phyloP scores from a whole-genome alignment of 192 early-diverging fungal species.

The Paraglomus occultum region DNA sequence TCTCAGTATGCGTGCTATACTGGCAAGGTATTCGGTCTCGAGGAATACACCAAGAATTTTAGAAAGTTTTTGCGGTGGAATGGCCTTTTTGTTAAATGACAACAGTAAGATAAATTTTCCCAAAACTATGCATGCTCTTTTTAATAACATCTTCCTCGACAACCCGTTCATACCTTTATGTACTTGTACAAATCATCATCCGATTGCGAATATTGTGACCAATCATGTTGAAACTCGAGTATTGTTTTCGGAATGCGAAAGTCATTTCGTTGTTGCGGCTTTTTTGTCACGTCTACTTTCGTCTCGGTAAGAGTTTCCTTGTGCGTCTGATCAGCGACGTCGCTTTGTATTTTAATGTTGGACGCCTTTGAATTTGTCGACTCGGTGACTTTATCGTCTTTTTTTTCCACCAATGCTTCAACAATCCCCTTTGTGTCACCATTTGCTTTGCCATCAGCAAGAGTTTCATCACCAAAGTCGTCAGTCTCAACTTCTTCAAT shows the following conservation, averaged over 20 bases:
- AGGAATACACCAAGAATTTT: constrained; percentile 46
- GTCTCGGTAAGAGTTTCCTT: not conserved
- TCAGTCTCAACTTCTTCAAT: constrained; percentile 27
- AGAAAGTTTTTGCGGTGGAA: constrained; percentile 39
- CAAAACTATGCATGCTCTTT: not conserved
- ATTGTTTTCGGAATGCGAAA: constrained; percentile 48
- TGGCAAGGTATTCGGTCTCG: constrained; percentile 50
- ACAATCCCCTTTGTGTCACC: not conserved
- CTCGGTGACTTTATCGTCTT: not conserved
- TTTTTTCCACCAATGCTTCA: not conserved
- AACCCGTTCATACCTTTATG: constrained; percentile 71
- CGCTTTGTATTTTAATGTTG: not conserved
- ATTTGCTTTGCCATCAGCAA: not conserved
- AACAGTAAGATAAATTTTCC: not conserved
- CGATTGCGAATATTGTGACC: constrained; percentile 58
- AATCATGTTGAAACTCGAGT: constrained; percentile 71
- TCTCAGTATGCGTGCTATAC: constrained; percentile 42
- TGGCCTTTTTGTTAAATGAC: constrained; percentile 32
- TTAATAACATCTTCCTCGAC: not conserved
- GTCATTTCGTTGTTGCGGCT: constrained; percentile 12
- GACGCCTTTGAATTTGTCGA: not conserved
- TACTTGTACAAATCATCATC: constrained; percentile 51
- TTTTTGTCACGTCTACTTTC: not conserved
- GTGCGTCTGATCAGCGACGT: not conserved
- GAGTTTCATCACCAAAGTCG: not conserved